Evolutionary conservation across 495 filamentous ascomycete genomes (phyloP), one percentile per base, ranked within the genome.

Genomic region (Neurospora sp.): DNA sequence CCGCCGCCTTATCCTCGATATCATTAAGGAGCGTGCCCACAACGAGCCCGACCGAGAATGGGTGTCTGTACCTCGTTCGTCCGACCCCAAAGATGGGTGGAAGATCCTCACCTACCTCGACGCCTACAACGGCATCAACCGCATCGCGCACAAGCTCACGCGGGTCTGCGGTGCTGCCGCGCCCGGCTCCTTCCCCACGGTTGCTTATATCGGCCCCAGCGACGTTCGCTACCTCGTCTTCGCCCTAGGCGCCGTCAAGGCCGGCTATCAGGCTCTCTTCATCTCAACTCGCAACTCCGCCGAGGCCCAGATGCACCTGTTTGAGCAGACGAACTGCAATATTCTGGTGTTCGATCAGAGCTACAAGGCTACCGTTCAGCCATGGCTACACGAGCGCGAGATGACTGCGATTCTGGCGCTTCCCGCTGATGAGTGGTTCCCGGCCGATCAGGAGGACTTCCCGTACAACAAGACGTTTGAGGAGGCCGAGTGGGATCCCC

Each of bases 111-210:
- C 82, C 12, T 86, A 86, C 73, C 73, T 75, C 20, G 75, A 83
- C 6, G 81, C 88, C 17, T 83, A 85, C 40, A 82, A 84, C 71
- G 87, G 86, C 22, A 76, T 89, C 68, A 87, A 90, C 74, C 79
- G 78, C 7, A 75, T 82, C 22, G 84, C 86, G 12, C 85, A 83
- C 73, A 85, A 84, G 81, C 78, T 90, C 44, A 74, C 83, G 31
- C 59, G 76, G 8, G 76, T 74, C 0, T 77, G 86, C 16, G 87
- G 87, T 12, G 61, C 40, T 3, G 79, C 78, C 0, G 41, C 76
- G 1, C 69, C 72, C 1, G 73, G 74, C n/a, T 48, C 78, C 1
- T 82, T 83, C 40, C 81, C 81, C 0, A 84, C 84, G 1, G 78
- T 86, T 59, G 84, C 82, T 3, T 87, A 85, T 70, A 75, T 86